phyloP scores from a whole-genome alignment of 805 yeast genomes.

The Teunomyces lycoperdinae region DNA sequence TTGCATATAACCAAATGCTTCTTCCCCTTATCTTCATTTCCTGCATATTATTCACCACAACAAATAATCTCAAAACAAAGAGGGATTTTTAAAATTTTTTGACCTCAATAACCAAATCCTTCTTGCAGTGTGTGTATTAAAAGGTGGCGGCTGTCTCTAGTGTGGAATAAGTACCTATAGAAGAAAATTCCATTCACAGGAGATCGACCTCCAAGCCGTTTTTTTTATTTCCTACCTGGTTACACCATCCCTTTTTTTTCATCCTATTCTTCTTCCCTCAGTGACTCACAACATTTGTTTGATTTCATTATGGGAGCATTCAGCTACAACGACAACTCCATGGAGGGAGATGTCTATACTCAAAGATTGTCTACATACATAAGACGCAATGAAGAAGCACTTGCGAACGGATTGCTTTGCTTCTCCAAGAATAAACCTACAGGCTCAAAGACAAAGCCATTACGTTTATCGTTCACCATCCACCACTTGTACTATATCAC shows the following conservation, averaged over 20 bases:
- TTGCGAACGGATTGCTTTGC: constrained; percentile 57
- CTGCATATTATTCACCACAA: background rate
- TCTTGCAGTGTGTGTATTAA: background rate
- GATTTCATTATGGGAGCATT: constrained; percentile 20
- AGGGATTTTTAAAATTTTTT: constrained; percentile 3
- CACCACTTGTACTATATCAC: constrained; percentile 62
- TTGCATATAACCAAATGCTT: background rate
- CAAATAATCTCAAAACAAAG: background rate
- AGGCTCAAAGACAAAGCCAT: constrained; percentile 42
- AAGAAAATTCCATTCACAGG: background rate
- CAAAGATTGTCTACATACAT: constrained; percentile 54
- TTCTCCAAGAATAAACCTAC: constrained; percentile 40
- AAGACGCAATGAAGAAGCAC: constrained; percentile 53
- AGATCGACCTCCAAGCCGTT: background rate
- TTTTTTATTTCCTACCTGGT: background rate
- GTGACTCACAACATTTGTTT: too few relatives aligned
- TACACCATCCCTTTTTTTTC: background rate
- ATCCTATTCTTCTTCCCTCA: background rate
- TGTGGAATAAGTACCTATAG: background rate
- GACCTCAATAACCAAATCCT: background rate
- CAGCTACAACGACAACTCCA: constrained; percentile 29
- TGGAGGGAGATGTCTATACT: constrained; percentile 58
- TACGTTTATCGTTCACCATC: constrained; percentile 54
- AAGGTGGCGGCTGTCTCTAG: constrained; percentile 3
- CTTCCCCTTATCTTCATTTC: background rate